Base-by-base conservation (phyloP, 331 rosid genomes). In the Rosa hybrid region DNA sequence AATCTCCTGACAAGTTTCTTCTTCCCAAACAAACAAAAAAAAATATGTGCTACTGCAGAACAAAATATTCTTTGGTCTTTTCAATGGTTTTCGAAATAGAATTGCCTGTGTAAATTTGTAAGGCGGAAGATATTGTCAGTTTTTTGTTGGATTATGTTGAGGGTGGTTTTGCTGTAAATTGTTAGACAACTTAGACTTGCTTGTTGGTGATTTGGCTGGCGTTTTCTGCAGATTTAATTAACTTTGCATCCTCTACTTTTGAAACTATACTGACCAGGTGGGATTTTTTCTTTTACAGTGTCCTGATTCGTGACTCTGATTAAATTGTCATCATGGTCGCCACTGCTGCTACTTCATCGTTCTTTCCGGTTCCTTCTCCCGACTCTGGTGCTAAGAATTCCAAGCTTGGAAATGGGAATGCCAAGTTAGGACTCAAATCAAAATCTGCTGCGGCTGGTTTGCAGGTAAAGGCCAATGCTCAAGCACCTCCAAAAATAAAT, bases 381-480 rank as follows among this genome's bases (percentile, higher is more conserved):
- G 92, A 89, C 79, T 74, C 92, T 38, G 83, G 87, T n/a, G 71
- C 72, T 23, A 92, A 86, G 81, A 85, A 85, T 50, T 53, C 82
- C 70, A 90, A 89, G 71, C 79, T 7, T 76, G 92, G 90, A 72
- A 80, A 86, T 69, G 89, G 90, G 49, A 71, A 81, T 59, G 81
- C 72, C 41, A 90, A 73, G 83, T 84, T 91, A 42, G 91, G 90
- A 57, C 76, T 83, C 80, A 95, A 88, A 72, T 90, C 89, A 4
- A 95, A 90, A 83, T 82, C 88, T 49, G 77, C 81, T 0, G 73
- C 91, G 6, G 85, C 92, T 68, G 80, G 91, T 83, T 84, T 95
- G 91, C 86, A 85, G 85, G 97, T 92, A 76, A 95, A 89, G 93
- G 87, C 91, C 74, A 90, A 90, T 85, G 96, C 98, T 72, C 99